Base-by-base conservation (phyloP, 2,329 filamentous ascomycete genomes). In the Phyllachora maydis region DNA sequence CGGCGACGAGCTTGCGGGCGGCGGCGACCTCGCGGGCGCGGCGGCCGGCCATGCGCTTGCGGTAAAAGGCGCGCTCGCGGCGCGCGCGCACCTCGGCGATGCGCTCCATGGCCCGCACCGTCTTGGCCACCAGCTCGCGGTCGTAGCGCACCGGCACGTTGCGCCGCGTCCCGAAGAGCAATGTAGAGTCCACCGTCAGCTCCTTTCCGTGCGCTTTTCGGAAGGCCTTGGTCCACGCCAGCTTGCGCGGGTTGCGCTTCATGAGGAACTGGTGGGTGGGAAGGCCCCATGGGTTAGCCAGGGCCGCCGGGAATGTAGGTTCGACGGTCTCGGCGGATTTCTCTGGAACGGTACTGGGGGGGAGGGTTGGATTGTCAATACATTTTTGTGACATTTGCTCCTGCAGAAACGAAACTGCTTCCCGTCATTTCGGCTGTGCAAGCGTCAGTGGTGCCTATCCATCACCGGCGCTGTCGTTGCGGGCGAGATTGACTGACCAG, bases 191-290 rank as follows among this genome's bases (percentile, higher is more conserved):
- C 50, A 95, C 83, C 27, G 78, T 77, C 79, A 91, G 69, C 45
- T 70, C 63, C 56, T 82, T 90, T 55, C 79, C 79, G 28, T 76
- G 73, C 11, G 74, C 67, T 45, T 73, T 74, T 42, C 82, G 75
- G 64, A 83, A 85, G 24, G 79, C 71, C 61, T 93, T 92, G 32
- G 85, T 93, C 88, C 85, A 93, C 52, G 82, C 88, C 38, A 95
- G 67, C 52, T 93, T 92, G 47, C 85, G 72, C 17, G 85, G 83
- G 55, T 95, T 93, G 36, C 88, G 73, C 75, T 92, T 92, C 79
- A 91, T 91, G 56, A 90, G 88, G 67, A 90, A 91, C 60, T n/a
- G n/a, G n/a, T n/a, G n/a, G n/a, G n/a, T n/a, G n/a, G n/a, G n/a
- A n/a, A n/a, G n/a, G n/a, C n/a, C n/a, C n/a, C n/a, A n/a, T n/a